Evolutionary conservation across 1,139 yeast species (phyloP), one percentile per base, ranked within the genome.

Genomic region (Yamadazyma spencermartinsiae): DNA sequence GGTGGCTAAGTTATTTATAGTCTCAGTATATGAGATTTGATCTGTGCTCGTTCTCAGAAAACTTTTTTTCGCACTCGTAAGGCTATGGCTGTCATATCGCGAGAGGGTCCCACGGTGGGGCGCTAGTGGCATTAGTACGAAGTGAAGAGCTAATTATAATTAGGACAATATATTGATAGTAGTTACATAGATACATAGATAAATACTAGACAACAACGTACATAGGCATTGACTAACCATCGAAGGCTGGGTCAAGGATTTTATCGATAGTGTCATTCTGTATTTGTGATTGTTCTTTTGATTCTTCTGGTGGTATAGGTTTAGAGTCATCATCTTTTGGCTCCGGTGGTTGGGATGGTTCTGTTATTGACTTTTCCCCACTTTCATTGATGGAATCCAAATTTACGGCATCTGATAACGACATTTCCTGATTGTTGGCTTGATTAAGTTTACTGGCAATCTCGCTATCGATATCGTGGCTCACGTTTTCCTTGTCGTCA

Each of bases 221-320:
- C 11, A 20, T 20, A 20, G 11, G 11, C 11, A 8, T 12, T 14
- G 29, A 14, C 33, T 34, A 42, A 16, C 38, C 37, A 13, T 46
- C 51, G 33, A 49, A 48, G 12, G 48, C 50, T 15, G 53, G 53
- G 35, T 49, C 53, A 32, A 49, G 45, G 28, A 46, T 46, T 21
- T 48, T 52, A 18, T 55, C 58, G 26, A 49, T 56, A 14, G 52
- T 52, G 3, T 44, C 50, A 18, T 11, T 49, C 54, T 2, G 31
- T 42, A 8, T 44, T 16, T 15, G 31, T 4, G 31, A 14, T 28
- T 15, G 31, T 14, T 26, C 29, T 14, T 9, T 45, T 4, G 50
- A 52, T 7, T 41, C 51, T 1, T 39, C 48, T 5, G 47, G 56
- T n/a, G n/a, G n/a, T n/a, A n/a, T n/a, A 7, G 40, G 45, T 2